These are phyloP conservation scores for Amanita pseudoporphyria DNA, from an alignment of 768 basidiomycete species.

Conservation along the genomic window DNA sequence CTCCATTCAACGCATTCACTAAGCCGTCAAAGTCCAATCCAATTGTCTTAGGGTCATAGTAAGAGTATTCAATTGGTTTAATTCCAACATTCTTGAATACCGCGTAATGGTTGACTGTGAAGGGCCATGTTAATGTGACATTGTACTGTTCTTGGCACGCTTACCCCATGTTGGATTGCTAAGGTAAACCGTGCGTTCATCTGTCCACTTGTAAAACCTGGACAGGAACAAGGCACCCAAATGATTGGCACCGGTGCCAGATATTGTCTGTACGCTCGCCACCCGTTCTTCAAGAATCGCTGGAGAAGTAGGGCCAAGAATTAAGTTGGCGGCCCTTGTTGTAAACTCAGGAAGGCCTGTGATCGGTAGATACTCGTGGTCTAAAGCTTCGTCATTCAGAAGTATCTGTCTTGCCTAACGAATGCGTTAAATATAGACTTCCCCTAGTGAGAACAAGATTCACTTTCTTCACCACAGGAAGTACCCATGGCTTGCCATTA, in stretches of 20 bases:
- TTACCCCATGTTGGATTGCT: conserved; percentile 93
- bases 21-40: conserved; percentile 76
- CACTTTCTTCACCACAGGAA: conserved; percentile 87
- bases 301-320: conserved; percentile 64
- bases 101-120: conserved; percentile 75
- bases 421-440: neutral
- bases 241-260: conserved; percentile 95
- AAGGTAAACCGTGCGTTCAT: conserved; percentile 65
- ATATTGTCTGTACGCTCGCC: conserved; percentile 85
- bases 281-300: conserved; percentile 66
- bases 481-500: conserved; percentile 81
- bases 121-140: neutral
- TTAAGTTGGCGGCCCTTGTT: conserved; percentile 69
- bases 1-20: conserved; percentile 45
- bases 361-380: conserved; percentile 92
- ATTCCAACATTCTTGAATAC: conserved; percentile 90
- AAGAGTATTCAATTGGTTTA: conserved; percentile 80
- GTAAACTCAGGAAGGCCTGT: conserved; percentile 82
- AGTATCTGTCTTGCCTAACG: conserved; percentile 63
- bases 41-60: conserved; percentile 87
- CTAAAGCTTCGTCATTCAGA: conserved; percentile 58
- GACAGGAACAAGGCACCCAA: conserved; percentile 83
- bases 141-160: neutral
- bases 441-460: neutral
- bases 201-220: conserved; percentile 67